Conservation (phyloP, 1,284 basidiomycete species). For the Amylostereum chailletii region DNA sequence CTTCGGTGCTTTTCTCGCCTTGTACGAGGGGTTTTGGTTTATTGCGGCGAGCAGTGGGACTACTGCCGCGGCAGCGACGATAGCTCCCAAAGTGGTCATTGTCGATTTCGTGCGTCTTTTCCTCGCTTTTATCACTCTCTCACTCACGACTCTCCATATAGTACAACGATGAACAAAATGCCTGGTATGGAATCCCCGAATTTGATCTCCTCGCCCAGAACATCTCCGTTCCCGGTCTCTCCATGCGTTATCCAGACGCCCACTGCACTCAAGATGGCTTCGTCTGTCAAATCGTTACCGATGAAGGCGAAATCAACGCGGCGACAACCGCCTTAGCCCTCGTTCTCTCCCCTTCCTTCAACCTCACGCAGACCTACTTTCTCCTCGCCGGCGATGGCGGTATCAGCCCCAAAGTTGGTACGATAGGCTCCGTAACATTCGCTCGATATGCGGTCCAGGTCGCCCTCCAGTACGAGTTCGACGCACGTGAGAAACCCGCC, state of each 20-base stretch:
- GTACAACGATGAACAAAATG: background rate
- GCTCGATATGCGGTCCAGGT: constrained; percentile 37
- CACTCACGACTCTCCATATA: background rate
- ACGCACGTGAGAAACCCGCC: constrained; percentile 33
- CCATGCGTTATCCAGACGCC: constrained; percentile 32
- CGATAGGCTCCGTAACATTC: constrained; percentile 34
- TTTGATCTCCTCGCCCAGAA: constrained; percentile 28
- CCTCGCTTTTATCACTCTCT: too few relatives aligned
- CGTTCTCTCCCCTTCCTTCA: constrained; percentile 26
- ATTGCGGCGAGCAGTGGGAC: too few relatives aligned
- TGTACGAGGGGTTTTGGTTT: too few relatives aligned
- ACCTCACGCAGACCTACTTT: constrained; percentile 38
- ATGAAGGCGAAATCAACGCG: constrained; percentile 39
- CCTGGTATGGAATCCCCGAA: constrained; percentile 12
- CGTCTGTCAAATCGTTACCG: constrained; percentile 31
- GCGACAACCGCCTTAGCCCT: constrained; percentile 31
- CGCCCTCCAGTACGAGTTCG: constrained; percentile 36
- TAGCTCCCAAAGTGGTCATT: constrained; percentile 1
- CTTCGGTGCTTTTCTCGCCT: too few relatives aligned
- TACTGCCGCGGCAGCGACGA: too few relatives aligned
- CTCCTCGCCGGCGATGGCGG: constrained; percentile 39
- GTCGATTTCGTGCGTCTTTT: background rate
- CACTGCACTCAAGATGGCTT: constrained; percentile 28
- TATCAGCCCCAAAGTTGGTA: constrained; percentile 31
- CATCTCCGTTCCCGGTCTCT: constrained; percentile 32